Percentiles rank a stretch among this genome's conserved stretches.
Evolutionary conservation across 2,329 filamentous ascomycete genomes (phyloP).

Genomic region (Phialemoniopsis sp.): DNA sequence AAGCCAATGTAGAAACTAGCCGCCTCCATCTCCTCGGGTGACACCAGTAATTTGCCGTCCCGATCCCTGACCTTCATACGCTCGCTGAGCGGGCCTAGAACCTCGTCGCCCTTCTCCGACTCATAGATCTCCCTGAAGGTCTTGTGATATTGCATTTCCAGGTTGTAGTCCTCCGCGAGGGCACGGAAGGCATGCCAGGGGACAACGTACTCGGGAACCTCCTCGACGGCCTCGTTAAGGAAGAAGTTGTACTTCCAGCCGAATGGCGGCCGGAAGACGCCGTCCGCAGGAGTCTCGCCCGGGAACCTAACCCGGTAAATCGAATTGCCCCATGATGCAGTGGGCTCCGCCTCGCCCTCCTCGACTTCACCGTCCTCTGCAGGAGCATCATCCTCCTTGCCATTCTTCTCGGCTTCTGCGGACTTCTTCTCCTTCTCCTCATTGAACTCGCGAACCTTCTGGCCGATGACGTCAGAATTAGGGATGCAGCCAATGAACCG

Average conservation of each 20-base stretch:
- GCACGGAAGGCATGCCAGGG: constrained; percentile 98
- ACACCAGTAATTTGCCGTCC: constrained; percentile 64
- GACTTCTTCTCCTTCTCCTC: constrained; percentile 30
- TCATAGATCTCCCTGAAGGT: constrained; percentile 89
- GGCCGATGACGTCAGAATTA: constrained; percentile 88
- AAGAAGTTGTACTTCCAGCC: constrained; percentile 99
- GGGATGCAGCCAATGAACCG: constrained; percentile 93
- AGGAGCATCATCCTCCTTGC: constrained; percentile 22
- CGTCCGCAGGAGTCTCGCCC: constrained; percentile 75
- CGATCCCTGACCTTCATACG: constrained; percentile 89
- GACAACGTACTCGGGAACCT: constrained; percentile 95
- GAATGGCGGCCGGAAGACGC: constrained; percentile 88
- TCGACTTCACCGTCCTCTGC: constrained; percentile 45
- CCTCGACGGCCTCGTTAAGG: constrained; percentile 91
- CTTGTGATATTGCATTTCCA: constrained; percentile 92
- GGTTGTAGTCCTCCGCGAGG: constrained; percentile 91
- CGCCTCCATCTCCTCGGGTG: constrained; percentile 86
- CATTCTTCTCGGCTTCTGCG: constrained; percentile 7
- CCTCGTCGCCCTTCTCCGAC: constrained; percentile 79
- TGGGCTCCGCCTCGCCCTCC: constrained; percentile 59
- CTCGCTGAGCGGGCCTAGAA: constrained; percentile 81
- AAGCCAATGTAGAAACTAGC: constrained; percentile 90
- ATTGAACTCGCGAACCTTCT: constrained; percentile 75
- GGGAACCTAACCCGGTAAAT: constrained; percentile 92
- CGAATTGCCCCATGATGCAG: constrained; percentile 84